Base-by-base conservation (phyloP, 768 basidiomycete species). In the Mycena chlorophos region DNA sequence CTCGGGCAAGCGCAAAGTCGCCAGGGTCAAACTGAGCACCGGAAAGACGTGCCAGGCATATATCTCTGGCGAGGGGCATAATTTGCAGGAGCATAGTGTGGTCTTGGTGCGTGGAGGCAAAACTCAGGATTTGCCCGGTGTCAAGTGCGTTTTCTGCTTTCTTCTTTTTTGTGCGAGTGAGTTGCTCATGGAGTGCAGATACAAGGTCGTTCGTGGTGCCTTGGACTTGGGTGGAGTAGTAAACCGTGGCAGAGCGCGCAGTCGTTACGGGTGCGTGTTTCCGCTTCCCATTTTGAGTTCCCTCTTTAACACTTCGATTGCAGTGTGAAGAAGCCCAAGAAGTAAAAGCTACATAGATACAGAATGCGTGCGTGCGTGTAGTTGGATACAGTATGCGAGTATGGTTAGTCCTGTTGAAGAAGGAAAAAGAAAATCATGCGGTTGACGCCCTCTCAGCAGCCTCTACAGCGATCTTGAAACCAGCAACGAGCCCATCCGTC, bases 121-220 rank as follows among this genome's bases (percentile, higher is more conserved):
- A 74, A 88, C 94, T 1, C 95, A 98, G 77, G 97, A 99, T 86
- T 79, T 98, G 70, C 96, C 96, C 31, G 95, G 97, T 82, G 91
- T 98, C 26, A 86, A 91, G 97, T 97, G 63, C 49, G 84, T 71
- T 22, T 20, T 39, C 30, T 51, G 8, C 13, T 49, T 14, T 30
- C 28, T 30, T n/a, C 28, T 38, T 27, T 28, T 16, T 20, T 14
- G 30, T 19, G 13, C 31, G 14, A 20, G 29, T 29, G 17, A n/a
- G n/a, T n/a, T n/a, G n/a, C n/a, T n/a, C n/a, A n/a, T n/a, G n/a
- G n/a, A n/a, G n/a, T 34, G 12, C 64, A 98, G 96, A 68, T 98
- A 98, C 76, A 98, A 98, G 71, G 73, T 98, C 53, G 88, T 98
- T 6, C 84, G 97, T 65, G 97, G 97, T 30, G 89, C 93, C 29